These are phyloP conservation scores for Ceratobasidium sp. DNA, from an alignment of 1,284 basidiomycete species.

Conservation along the genomic window DNA sequence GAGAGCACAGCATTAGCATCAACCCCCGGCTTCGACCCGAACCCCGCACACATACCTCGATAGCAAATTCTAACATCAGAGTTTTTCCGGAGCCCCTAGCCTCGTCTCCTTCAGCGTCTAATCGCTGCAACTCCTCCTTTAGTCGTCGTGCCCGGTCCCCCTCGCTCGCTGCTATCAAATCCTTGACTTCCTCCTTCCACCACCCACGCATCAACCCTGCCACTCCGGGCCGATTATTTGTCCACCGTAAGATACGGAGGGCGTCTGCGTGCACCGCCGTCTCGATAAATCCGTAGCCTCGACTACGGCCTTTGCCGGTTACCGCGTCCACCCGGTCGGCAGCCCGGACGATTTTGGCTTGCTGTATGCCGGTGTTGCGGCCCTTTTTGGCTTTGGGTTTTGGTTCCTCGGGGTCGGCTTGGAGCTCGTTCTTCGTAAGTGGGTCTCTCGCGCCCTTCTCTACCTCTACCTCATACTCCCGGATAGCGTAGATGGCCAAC, in stretches of 20 bases:
- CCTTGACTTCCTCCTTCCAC: constrained; percentile 83
- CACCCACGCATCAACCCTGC: constrained; percentile 72
- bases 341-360: constrained; percentile 86
- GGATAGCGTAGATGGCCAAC: constrained; percentile 81
- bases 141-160: constrained; percentile 41
- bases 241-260: constrained; percentile 89
- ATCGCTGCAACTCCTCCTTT: constrained; percentile 45
- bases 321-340: constrained; percentile 85
- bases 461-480: constrained; percentile 82
- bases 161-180: constrained; percentile 60
- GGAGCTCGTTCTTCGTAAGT: constrained; percentile 77
- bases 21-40: constrained; percentile 43
- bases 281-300: constrained; percentile 97
- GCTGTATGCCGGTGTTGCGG: constrained; percentile 66
- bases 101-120: constrained; percentile 48
- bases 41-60: constrained; percentile 52
- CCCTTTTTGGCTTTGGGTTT: constrained; percentile 52
- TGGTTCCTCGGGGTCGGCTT: constrained; percentile 48
- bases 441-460: constrained; percentile 64
- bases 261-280: constrained; percentile 88
- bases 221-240: constrained; percentile 84
- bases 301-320: constrained; percentile 84
- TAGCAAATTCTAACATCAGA: constrained; percentile 66
- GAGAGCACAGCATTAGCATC: constrained; percentile 86
- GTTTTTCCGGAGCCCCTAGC: constrained; percentile 58